These are phyloP conservation scores for Cicer bijugum DNA, from an alignment of 306 rosid genomes.

Conservation along the genomic window DNA sequence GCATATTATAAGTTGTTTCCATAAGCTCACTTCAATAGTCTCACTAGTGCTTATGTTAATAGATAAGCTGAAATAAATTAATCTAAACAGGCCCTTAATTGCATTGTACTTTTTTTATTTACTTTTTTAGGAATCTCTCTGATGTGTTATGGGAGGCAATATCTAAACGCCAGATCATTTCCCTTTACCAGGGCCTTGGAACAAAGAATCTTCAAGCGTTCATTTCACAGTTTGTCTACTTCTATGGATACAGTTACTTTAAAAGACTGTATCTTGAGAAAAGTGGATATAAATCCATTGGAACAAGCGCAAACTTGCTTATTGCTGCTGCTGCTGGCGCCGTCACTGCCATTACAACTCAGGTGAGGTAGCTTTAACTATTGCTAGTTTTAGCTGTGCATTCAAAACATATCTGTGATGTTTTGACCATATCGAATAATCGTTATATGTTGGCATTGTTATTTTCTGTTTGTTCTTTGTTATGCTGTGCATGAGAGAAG, in stretches of 20 bases:
- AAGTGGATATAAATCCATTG: constrained; percentile 78
- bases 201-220: constrained; percentile 95
- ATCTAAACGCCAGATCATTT: constrained; percentile 71
- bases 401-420: constrained; percentile 14
- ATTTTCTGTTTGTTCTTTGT: constrained; percentile 23
- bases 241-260: constrained; percentile 96
- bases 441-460: neutral
- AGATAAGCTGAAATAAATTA: no score
- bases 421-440: constrained; percentile 9
- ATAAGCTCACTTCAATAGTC: no score
- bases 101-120: constrained; percentile 26
- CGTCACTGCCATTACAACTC: constrained; percentile 89
- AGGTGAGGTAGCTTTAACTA: constrained; percentile 62
- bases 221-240: constrained; percentile 89
- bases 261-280: constrained; percentile 77
- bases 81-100: neutral
- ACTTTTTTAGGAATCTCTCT: constrained; percentile 72
- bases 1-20: neutral
- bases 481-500: constrained; percentile 29
- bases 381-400: constrained; percentile 1
- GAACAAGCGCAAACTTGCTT: constrained; percentile 77
- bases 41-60: no score
- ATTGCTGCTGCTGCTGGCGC: constrained; percentile 99
- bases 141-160: constrained; percentile 94
- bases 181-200: constrained; percentile 94